Conservation (phyloP, 2,329 filamentous ascomycete genomes). For the Aspergillus pseudoviridinutans region DNA sequence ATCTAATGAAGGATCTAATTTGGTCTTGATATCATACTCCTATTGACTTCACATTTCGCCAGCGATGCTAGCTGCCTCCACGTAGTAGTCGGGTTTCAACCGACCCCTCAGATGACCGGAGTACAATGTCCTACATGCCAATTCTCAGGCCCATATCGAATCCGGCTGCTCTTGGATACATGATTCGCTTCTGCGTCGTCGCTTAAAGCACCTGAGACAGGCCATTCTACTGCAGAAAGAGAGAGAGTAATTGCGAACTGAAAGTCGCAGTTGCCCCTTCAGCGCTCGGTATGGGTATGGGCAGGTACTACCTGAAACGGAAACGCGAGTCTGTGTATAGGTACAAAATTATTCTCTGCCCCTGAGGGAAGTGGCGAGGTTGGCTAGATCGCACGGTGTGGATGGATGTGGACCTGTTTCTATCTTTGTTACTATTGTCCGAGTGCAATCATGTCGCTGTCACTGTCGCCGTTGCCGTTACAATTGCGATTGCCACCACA, state of each 20-base stretch:
- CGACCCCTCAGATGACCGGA: neutral
- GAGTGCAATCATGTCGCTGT: neutral
- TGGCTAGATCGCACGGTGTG: neutral
- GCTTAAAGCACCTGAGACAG: neutral
- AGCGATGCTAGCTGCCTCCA: neutral
- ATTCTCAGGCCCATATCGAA: neutral
- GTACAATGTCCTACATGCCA: neutral
- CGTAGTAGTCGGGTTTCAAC: neutral
- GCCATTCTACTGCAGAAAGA: neutral
- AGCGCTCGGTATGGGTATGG: too few relatives aligned
- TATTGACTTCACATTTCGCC: neutral
- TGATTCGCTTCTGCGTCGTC: neutral
- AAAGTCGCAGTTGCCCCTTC: too few relatives aligned
- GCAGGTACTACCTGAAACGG: neutral
- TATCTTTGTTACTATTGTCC: neutral
- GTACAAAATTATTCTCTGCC: neutral
- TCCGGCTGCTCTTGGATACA: neutral
- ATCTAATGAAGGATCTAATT: neutral
- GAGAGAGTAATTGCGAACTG: neutral
- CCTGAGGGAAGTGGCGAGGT: neutral
- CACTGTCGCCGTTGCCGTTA: too few relatives aligned
- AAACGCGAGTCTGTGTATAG: neutral
- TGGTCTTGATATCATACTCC: neutral
- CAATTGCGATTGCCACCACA: neutral
- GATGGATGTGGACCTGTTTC: too few relatives aligned